Evolutionary conservation across 345 rosid genomes (phyloP).

Genomic region (Bretschneidera sinensis): DNA sequence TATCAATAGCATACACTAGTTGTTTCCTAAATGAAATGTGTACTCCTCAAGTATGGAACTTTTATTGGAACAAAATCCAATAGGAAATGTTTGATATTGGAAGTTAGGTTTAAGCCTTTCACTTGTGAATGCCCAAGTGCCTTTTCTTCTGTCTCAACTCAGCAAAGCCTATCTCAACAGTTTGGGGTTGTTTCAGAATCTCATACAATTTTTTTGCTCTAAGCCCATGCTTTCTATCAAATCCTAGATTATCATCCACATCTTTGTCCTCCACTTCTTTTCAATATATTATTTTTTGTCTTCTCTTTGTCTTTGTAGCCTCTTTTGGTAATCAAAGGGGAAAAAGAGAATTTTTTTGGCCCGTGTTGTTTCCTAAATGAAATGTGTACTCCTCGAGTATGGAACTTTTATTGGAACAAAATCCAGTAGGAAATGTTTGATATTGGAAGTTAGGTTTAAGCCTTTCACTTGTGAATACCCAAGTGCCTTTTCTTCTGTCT

Average conservation of each 20-base stretch:
- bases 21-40: neutral
- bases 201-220: neutral
- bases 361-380: neutral
- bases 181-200: neutral
- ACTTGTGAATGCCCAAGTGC: neutral
- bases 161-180: neutral
- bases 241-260: neutral
- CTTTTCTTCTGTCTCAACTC: too few species aligned
- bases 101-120: slow-evolving; percentile 1
- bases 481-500: neutral
- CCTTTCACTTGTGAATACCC: neutral
- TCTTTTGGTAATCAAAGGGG: too few species aligned
- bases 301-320: neutral
- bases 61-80: neutral
- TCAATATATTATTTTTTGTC: neutral
- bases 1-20: neutral
- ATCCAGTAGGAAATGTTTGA: neutral
- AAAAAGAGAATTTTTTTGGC: too few species aligned
- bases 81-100: neutral
- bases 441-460: slow-evolving; percentile 3
- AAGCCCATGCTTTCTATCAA: neutral
- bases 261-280: neutral
- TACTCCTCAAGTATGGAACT: neutral
- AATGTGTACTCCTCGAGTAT: neutral
- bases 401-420: neutral